phyloP scores from a whole-genome alignment of 1,284 basidiomycete genomes.

The Jaminaea rosea region DNA sequence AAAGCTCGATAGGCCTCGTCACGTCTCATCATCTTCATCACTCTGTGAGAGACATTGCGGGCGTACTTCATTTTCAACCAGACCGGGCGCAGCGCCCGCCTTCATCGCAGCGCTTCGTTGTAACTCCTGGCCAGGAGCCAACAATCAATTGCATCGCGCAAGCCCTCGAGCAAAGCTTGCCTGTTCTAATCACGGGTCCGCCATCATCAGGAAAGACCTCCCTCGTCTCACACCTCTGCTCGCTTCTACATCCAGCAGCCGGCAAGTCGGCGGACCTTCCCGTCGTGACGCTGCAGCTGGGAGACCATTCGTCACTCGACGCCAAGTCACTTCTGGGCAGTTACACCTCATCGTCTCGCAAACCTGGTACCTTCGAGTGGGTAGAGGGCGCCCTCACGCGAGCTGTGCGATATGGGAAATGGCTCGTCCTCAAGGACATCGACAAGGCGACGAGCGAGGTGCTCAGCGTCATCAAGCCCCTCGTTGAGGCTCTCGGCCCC shows the following conservation, averaged over 20 bases:
- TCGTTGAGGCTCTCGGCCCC: slow-evolving; percentile 67
- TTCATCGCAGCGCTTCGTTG: slow-evolving; percentile 48
- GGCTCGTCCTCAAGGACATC: slow-evolving; percentile 89
- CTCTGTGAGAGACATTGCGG: slow-evolving; percentile 18
- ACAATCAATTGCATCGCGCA: slow-evolving; percentile 62
- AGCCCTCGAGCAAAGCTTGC: slow-evolving; percentile 61
- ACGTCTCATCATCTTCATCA: not conserved
- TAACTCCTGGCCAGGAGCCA: slow-evolving; percentile 52
- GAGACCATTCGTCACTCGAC: slow-evolving; percentile 57
- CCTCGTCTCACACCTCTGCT: slow-evolving; percentile 63
- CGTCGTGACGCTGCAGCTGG: slow-evolving; percentile 81
- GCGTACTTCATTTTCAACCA: slow-evolving; percentile 20
- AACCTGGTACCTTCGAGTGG: slow-evolving; percentile 88
- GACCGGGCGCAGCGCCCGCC: not conserved
- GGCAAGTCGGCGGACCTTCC: slow-evolving; percentile 49
- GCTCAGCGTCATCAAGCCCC: slow-evolving; percentile 41
- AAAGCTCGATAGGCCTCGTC: not conserved
- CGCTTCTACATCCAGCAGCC: slow-evolving; percentile 54
- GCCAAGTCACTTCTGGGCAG: slow-evolving; percentile 88
- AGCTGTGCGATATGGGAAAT: slow-evolving; percentile 80
- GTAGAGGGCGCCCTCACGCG: slow-evolving; percentile 87
- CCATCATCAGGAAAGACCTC: slow-evolving; percentile 85
- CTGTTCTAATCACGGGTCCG: slow-evolving; percentile 74
- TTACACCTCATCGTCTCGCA: slow-evolving; percentile 76
- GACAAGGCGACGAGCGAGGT: slow-evolving; percentile 53